Percentiles rank a stretch among this genome's conserved stretches.
These are phyloP conservation scores for Saksenaea oblongispora DNA, from an alignment of 371 early-diverging fungal genomes.

Conservation along the genomic window DNA sequence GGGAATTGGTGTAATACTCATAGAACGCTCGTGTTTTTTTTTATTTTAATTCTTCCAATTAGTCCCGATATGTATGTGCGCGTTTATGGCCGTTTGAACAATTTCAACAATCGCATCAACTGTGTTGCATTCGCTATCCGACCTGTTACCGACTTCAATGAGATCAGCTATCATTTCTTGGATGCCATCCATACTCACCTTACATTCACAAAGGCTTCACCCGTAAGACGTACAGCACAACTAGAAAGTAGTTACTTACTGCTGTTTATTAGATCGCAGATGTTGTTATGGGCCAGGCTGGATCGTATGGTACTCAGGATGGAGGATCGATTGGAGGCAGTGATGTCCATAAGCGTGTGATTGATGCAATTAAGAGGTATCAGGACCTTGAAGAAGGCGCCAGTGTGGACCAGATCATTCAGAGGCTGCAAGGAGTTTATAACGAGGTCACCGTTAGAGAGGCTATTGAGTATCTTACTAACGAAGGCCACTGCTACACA, in stretches of 20 bases:
- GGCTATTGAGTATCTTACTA: conserved; percentile 48
- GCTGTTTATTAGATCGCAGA: neutral
- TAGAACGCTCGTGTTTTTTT: conserved; percentile 1
- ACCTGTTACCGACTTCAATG: conserved; percentile 71
- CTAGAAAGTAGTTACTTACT: neutral
- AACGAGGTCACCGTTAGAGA: conserved; percentile 42
- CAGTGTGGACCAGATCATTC: conserved; percentile 34
- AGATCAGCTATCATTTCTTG: conserved; percentile 73
- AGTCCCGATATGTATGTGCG: conserved; percentile 65
- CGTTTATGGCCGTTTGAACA: conserved; percentile 64
- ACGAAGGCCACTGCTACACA: conserved; percentile 67
- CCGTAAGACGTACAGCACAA: conserved; percentile 3
- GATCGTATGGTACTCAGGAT: neutral
- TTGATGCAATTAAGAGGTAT: conserved; percentile 24
- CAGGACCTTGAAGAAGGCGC: conserved; percentile 29
- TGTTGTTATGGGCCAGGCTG: neutral
- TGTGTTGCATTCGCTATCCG: conserved; percentile 55
- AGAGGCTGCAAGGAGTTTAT: conserved; percentile 36
- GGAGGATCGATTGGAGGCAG: conserved; percentile 1
- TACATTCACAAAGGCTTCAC: conserved; percentile 37
- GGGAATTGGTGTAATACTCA: conserved; percentile 14
- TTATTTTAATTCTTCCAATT: conserved; percentile 17
- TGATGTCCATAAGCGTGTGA: conserved; percentile 18
- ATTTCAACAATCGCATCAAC: conserved; percentile 57
- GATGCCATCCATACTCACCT: conserved; percentile 68